phyloP scores from a whole-genome alignment of 2,329 filamentous ascomycete species.

The Beauveria varroae region DNA sequence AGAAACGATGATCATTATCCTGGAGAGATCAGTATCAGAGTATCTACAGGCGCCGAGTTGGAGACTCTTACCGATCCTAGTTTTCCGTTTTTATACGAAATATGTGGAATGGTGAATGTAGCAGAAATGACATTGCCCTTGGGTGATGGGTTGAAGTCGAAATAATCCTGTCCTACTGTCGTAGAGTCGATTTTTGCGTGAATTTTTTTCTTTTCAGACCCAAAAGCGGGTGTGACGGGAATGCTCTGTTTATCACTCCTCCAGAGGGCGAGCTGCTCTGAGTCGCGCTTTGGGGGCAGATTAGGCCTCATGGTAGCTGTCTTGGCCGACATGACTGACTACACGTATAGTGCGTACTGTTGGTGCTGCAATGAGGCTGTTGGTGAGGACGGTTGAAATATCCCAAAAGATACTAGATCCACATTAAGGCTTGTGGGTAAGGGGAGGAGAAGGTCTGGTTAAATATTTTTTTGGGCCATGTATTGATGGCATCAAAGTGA shows the following conservation, averaged over 20 bases:
- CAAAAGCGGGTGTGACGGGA: slow-evolving; percentile 8
- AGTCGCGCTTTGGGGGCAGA: neutral
- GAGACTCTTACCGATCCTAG: slow-evolving; percentile 50
- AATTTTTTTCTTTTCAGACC: neutral
- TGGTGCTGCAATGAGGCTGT: neutral
- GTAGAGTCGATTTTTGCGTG: neutral
- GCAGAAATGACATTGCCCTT: slow-evolving; percentile 59
- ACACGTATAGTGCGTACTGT: neutral
- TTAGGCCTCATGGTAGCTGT: neutral
- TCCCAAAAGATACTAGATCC: neutral
- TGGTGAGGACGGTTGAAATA: neutral
- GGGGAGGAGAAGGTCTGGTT: neutral
- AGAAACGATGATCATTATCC: neutral
- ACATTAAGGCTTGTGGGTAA: too few species aligned
- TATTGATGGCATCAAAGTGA: slow-evolving; percentile 10
- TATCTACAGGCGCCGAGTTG: neutral
- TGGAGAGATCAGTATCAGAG: neutral
- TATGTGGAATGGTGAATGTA: slow-evolving; percentile 55
- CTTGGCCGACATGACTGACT: neutral
- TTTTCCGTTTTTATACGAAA: slow-evolving; percentile 48
- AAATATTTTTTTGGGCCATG: neutral
- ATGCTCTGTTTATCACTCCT: neutral
- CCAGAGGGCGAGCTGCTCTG: neutral
- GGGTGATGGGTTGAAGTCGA: slow-evolving; percentile 19
- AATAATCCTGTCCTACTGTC: neutral